Conservation (phyloP, 2,329 filamentous ascomycete genomes). For the Clonostachys solani region DNA sequence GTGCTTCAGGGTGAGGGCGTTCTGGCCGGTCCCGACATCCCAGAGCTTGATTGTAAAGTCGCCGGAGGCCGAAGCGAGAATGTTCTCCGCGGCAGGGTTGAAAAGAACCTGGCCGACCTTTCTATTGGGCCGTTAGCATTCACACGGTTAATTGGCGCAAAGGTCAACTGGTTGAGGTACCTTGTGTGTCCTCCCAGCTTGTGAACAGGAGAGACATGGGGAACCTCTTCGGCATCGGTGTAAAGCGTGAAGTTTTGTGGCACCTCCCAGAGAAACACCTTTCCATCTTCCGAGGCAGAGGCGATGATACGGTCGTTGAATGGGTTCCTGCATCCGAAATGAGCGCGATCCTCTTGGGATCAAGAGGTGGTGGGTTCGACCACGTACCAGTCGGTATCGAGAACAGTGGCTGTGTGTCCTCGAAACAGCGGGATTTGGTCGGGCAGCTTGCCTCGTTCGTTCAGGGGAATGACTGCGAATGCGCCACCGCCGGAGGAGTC, state of each 20-base stretch:
- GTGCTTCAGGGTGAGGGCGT: conserved; percentile 75
- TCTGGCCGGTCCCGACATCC: conserved; percentile 79
- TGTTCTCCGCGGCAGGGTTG: conserved; percentile 92
- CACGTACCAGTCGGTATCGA: conserved; percentile 92
- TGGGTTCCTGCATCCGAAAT: conserved; percentile 63
- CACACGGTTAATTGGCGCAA: not conserved
- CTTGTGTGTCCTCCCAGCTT: conserved; percentile 85
- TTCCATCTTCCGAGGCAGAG: conserved; percentile 93
- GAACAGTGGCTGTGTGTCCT: conserved; percentile 89
- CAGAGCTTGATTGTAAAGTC: conserved; percentile 95
- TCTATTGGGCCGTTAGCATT: conserved; percentile 36
- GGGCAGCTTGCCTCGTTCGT: conserved; percentile 84
- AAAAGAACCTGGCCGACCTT: conserved; percentile 98
- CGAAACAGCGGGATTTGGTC: conserved; percentile 93
- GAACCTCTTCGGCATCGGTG: conserved; percentile 78
- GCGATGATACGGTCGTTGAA: conserved; percentile 93
- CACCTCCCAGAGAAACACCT: conserved; percentile 95
- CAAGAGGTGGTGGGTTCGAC: conserved; percentile 6
- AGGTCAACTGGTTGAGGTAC: conserved; percentile 34
- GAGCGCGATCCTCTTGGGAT: not conserved
- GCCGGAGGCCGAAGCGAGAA: conserved; percentile 91
- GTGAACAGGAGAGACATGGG: conserved; percentile 74
- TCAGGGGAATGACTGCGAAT: conserved; percentile 90
- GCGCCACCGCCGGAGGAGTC: conserved; percentile 93
- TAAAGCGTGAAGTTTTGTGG: conserved; percentile 82